Conservation (phyloP, 257 asterid species). For the Apocynum venetum region DNA sequence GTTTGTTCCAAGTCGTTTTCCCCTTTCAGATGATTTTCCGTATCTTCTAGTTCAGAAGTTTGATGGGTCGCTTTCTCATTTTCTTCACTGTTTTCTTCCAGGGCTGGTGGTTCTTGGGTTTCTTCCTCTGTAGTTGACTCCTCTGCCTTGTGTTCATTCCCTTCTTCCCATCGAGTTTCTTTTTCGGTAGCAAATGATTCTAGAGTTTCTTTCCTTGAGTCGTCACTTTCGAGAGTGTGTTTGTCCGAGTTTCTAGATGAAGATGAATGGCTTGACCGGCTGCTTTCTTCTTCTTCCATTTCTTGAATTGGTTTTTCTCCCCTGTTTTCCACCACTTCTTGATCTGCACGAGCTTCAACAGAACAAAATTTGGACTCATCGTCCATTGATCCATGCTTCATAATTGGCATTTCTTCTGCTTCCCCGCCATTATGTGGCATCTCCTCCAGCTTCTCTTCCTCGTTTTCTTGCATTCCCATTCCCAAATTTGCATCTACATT, state of each 20-base stretch:
- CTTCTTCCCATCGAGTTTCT: conserved; percentile 25
- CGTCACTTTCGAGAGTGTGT: neutral
- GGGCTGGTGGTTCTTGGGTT: conserved; percentile 1
- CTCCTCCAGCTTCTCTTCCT: conserved; percentile 16
- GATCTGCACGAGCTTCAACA: conserved; percentile 46
- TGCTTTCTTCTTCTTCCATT: conserved; percentile 22
- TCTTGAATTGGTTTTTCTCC: conserved; percentile 30
- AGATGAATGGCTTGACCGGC: conserved; percentile 22
- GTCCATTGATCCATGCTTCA: conserved; percentile 25
- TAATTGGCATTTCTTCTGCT: conserved; percentile 2
- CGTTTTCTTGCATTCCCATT: conserved; percentile 20
- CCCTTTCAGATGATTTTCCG: conserved; percentile 6
- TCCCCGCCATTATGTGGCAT: conserved; percentile 10
- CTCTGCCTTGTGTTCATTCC: conserved; percentile 14
- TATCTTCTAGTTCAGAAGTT: conserved; percentile 9
- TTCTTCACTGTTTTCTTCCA: conserved; percentile 8
- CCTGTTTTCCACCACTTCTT: conserved; percentile 35
- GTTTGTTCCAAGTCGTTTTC: conserved; percentile 15
- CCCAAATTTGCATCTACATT: conserved; percentile 21
- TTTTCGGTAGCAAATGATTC: conserved; percentile 12
- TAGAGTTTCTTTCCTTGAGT: conserved; percentile 26
- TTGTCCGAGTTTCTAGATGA: conserved; percentile 19
- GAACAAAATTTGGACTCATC: conserved; percentile 44
- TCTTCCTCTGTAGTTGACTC: conserved; percentile 13
- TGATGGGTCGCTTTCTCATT: conserved; percentile 1